phyloP scores from a whole-genome alignment of 202 grass and related monocot species.

The Bolboschoenoplectus hybrid region DNA sequence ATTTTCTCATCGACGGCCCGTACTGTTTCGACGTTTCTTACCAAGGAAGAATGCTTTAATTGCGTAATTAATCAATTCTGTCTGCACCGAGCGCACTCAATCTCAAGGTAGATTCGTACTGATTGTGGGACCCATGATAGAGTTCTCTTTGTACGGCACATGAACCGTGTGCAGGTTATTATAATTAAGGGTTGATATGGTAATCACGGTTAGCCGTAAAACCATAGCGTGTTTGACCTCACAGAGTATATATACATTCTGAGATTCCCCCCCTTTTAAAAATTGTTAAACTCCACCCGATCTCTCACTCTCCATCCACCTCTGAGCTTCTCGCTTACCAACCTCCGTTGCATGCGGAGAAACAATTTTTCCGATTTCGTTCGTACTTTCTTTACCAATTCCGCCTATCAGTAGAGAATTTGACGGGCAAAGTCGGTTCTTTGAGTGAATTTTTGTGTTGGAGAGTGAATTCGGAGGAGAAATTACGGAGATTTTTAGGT shows the following conservation, averaged over 20 bases:
- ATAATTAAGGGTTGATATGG: not conserved
- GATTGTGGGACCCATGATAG: not conserved
- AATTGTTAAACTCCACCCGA: constrained; percentile 5
- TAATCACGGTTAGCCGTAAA: constrained; percentile 42
- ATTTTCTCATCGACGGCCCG: constrained; percentile 16
- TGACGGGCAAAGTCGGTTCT: not conserved
- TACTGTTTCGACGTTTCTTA: not conserved
- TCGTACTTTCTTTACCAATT: not conserved
- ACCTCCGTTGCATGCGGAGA: not conserved
- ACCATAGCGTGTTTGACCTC: constrained; percentile 27
- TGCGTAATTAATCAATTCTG: not conserved
- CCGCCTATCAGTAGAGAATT: not conserved
- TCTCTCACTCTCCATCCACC: constrained; percentile 2
- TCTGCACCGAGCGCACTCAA: not conserved
- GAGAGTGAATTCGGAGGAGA: not conserved
- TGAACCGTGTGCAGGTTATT: not conserved
- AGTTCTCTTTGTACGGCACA: not conserved
- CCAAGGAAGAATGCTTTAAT: not conserved
- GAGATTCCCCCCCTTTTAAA: constrained; percentile 40
- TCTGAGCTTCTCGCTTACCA: constrained; percentile 13
- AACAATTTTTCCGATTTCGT: not conserved
- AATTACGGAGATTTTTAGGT: constrained; percentile 21
- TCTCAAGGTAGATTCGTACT: no score
- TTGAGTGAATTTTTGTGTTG: not conserved
- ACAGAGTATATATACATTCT: constrained; percentile 36